Evolutionary conservation across 306 rosid species (phyloP).

Genomic region (Boehmeria nivea): DNA sequence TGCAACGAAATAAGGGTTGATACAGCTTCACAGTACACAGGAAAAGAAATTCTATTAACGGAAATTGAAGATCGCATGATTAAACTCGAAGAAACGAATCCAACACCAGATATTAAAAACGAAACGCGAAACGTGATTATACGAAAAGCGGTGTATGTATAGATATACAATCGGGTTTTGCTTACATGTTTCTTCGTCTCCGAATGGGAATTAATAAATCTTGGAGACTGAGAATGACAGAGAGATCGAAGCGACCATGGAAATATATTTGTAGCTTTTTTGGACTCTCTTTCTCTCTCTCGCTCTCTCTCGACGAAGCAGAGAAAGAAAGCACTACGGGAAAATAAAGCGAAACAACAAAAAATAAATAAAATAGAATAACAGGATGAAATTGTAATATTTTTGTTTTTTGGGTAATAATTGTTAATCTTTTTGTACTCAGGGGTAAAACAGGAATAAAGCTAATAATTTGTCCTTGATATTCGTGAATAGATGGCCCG

Average conservation of each 20-base stretch:
- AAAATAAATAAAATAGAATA: background rate
- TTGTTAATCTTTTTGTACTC: background rate
- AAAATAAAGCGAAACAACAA: background rate
- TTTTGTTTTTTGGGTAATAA: constrained; percentile 9
- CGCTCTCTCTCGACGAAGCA: constrained; percentile 29
- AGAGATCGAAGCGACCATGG: constrained; percentile 55
- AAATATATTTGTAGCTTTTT: constrained; percentile 30
- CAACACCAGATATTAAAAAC: constrained; percentile 1
- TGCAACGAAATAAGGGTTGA: constrained; percentile 16
- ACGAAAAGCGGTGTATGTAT: background rate
- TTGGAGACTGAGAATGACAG: constrained; percentile 36
- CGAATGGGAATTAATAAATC: constrained; percentile 23
- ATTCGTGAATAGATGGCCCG: constrained; percentile 45
- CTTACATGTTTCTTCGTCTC: constrained; percentile 54
- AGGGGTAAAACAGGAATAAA: constrained; percentile 46
- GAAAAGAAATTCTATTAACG: constrained; percentile 14
- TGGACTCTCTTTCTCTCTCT: constrained; percentile 26
- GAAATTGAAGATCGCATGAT: constrained; percentile 21
- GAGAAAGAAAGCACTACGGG: constrained; percentile 12
- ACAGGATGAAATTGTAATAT: background rate
- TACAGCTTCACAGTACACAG: constrained; percentile 15
- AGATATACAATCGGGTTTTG: background rate
- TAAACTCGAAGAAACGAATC: constrained; percentile 23
- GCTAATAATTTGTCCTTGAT: constrained; percentile 22
- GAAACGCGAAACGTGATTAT: constrained; percentile 11